Percentiles rank a stretch among this genome's conserved stretches.
Conservation (phyloP, 2,329 filamentous ascomycete species). For the Lecanoromycetidae sp. region DNA sequence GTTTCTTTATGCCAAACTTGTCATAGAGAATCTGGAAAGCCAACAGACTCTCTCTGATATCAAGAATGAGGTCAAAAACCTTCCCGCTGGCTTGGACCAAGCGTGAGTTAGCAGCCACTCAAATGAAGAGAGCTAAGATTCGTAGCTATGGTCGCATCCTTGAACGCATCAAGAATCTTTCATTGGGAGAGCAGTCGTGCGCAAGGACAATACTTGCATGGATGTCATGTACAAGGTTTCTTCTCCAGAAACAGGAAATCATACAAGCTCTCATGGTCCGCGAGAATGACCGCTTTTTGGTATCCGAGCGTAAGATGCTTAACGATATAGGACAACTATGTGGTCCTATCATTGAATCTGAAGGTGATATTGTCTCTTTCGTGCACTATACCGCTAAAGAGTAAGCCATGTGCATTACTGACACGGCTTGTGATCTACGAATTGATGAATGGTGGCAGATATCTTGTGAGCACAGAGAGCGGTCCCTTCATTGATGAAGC, state of each 20-base stretch:
- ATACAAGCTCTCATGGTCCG: constrained; percentile 1
- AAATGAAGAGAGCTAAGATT: background rate
- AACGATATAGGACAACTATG: background rate
- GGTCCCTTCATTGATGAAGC: constrained; percentile 1
- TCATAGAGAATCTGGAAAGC: constrained; percentile 2
- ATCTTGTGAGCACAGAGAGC: background rate
- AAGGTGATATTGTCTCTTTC: background rate
- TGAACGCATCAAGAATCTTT: background rate
- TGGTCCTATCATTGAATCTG: constrained; percentile 4
- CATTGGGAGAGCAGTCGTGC: background rate
- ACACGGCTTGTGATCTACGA: no score
- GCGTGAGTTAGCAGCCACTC: background rate
- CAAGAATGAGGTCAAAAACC: background rate
- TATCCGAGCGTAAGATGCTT: background rate
- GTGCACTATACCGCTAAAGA: constrained; percentile 4
- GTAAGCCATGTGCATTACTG: background rate
- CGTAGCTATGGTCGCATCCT: constrained; percentile 5
- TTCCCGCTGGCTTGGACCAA: constrained; percentile 4
- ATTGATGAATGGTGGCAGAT: background rate
- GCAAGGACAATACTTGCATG: constrained; percentile 1
- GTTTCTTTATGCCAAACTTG: constrained; percentile 12
- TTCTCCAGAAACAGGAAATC: background rate
- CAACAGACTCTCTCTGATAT: background rate
- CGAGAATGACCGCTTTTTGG: background rate
- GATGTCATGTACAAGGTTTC: background rate